Evolutionary conservation across 805 yeast species (phyloP).

Genomic region (Isabelozyma rhagii): DNA sequence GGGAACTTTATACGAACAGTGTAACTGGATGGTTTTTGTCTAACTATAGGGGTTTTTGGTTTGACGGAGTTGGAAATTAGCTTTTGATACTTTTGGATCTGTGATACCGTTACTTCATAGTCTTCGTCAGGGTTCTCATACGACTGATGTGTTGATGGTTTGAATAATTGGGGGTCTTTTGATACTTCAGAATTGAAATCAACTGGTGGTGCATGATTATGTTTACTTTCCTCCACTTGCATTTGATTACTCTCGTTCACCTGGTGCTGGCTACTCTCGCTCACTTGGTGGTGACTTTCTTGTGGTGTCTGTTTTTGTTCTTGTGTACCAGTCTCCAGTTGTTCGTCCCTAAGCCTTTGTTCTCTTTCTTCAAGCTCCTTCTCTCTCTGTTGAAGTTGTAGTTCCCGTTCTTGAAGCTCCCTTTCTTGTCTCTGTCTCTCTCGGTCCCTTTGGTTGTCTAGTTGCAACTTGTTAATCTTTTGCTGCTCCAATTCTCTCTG

Average conservation of each 20-base stretch:
- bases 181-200: background rate
- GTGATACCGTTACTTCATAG: constrained; percentile 35
- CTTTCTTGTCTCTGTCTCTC: constrained; percentile 5
- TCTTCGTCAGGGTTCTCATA: constrained; percentile 44
- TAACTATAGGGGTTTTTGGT: constrained; percentile 8
- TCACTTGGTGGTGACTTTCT: background rate
- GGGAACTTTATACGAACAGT: constrained; percentile 37
- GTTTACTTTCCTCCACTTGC: background rate
- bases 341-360: background rate
- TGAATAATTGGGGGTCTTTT: constrained; percentile 17
- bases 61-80: constrained; percentile 25
- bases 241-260: background rate
- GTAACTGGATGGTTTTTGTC: constrained; percentile 20
- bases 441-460: constrained; percentile 13
- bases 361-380: background rate
- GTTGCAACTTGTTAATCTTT: constrained; percentile 13
- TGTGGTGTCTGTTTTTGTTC: background rate
- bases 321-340: background rate
- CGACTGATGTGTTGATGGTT: constrained; percentile 11
- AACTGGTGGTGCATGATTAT: background rate
- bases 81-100: constrained; percentile 36
- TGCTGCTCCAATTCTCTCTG: constrained; percentile 17
- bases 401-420: background rate
- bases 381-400: constrained; percentile 4
- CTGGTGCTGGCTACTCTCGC: background rate